A percentile compares a stretch with the other conserved stretches of the same genome.
phyloP scores from a whole-genome alignment of 169 alveolate genomes.

The Condylostoma magnum region DNA sequence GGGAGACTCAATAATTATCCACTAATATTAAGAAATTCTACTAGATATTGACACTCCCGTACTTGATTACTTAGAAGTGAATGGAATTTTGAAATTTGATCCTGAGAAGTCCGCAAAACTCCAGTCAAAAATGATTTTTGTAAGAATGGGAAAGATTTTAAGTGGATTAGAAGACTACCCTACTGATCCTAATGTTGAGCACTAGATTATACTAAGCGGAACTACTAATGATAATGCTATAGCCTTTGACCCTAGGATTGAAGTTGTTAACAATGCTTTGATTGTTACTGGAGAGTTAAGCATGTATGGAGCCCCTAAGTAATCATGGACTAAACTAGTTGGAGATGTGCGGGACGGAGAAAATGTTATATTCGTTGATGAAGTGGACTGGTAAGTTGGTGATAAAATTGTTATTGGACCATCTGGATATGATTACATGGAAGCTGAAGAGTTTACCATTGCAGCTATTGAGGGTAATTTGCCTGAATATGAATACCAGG shows the following conservation, averaged over 20 bases:
- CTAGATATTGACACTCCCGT: conserved; percentile 42
- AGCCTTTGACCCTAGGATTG: not conserved
- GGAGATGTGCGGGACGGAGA: conserved; percentile 21
- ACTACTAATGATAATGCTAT: not conserved
- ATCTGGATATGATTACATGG: not conserved
- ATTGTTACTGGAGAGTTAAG: not conserved
- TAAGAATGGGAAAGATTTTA: conserved; percentile 25
- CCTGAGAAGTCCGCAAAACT: conserved; percentile 4
- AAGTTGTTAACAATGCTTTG: conserved; percentile 17
- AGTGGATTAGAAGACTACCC: conserved; percentile 33
- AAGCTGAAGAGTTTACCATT: not conserved
- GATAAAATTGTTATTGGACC: conserved; percentile 27
- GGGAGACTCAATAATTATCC: conserved; percentile 11
- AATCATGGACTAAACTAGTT: not conserved
- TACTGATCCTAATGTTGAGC: not conserved
- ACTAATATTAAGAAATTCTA: conserved; percentile 9
- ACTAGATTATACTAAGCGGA: not conserved
- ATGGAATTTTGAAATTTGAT: conserved; percentile 32
- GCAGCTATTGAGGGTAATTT: not conserved
- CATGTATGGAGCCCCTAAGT: conserved; percentile 16
- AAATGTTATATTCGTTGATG: not conserved
- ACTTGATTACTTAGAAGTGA: conserved; percentile 17
- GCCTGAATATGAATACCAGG: conserved; percentile 8
- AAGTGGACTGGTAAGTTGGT: conserved; percentile 19
- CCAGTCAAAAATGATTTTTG: conserved; percentile 27